phyloP scores from a whole-genome alignment of 176 grass and related monocot genomes.

The Phoenix dactylifera region DNA sequence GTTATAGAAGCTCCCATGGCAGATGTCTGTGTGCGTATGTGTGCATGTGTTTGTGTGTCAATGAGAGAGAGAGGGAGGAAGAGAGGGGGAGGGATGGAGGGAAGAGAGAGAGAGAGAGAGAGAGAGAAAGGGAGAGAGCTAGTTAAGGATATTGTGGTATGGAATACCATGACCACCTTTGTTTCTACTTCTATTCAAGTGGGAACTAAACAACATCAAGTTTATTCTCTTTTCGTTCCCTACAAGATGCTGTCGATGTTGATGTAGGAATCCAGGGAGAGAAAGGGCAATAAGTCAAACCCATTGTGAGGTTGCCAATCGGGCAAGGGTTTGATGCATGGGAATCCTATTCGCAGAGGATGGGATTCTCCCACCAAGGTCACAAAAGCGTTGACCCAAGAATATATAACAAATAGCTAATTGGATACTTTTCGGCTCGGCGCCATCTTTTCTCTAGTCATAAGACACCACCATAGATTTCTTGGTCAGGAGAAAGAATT shows the following conservation, averaged over 20 bases:
- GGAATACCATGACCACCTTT: background rate
- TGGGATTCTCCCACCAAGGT: slow-evolving; percentile 76
- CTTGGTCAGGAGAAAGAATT: slow-evolving; percentile 30
- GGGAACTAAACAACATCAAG: slow-evolving; percentile 17
- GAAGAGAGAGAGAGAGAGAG: no score
- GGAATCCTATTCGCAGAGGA: slow-evolving; percentile 67
- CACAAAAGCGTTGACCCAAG: slow-evolving; percentile 74
- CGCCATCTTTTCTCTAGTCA: slow-evolving; percentile 35
- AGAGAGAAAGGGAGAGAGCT: no score
- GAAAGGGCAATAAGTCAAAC: slow-evolving; percentile 57
- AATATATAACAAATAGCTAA: slow-evolving; percentile 39
- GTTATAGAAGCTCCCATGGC: no score
- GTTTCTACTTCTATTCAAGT: slow-evolving; percentile 2
- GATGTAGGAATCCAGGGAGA: slow-evolving; percentile 39
- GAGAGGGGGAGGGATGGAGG: no score
- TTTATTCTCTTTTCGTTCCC: slow-evolving; percentile 28
- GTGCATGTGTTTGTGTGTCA: no score
- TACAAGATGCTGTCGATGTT: slow-evolving; percentile 30
- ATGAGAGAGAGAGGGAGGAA: no score
- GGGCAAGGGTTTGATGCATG: slow-evolving; percentile 63
- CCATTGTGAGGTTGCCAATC: slow-evolving; percentile 46
- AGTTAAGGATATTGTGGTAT: no score
- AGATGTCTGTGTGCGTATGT: no score
- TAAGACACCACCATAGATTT: slow-evolving; percentile 41
- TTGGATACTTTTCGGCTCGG: slow-evolving; percentile 11